These are phyloP conservation scores for Chenopodium formosanum DNA, from an alignment of 148 eudicot species.

Conservation along the genomic window DNA sequence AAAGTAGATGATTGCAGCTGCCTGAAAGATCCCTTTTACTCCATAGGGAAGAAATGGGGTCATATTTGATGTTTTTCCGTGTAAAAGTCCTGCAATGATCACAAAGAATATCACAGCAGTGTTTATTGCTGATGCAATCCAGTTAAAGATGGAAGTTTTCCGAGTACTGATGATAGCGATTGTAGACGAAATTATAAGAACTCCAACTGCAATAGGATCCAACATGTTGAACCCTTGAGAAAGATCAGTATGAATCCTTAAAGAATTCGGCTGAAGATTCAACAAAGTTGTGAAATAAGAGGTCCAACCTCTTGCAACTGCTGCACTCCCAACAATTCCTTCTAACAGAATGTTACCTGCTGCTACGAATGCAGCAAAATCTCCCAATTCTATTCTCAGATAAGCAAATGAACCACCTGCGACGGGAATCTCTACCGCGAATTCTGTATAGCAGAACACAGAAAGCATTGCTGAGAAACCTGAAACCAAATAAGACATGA, in stretches of 20 bases:
- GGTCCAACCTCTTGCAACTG: constrained; percentile 70
- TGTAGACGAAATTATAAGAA: constrained; percentile 27
- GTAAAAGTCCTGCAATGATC: constrained; percentile 55
- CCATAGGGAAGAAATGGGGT: constrained; percentile 55
- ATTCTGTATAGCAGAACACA: constrained; percentile 81
- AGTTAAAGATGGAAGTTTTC: constrained; percentile 51
- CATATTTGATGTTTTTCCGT: constrained; percentile 42
- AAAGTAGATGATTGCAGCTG: constrained; percentile 62
- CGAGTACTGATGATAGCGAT: constrained; percentile 52
- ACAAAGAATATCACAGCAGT: constrained; percentile 47
- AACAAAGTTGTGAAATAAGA: constrained; percentile 64
- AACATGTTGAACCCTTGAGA: constrained; percentile 45
- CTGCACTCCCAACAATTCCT: constrained; percentile 54
- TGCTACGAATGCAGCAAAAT: constrained; percentile 61
- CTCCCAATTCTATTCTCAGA: constrained; percentile 69
- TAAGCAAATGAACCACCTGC: constrained; percentile 62
- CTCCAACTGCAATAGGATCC: constrained; percentile 64
- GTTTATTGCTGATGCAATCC: constrained; percentile 54
- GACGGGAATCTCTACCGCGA: constrained; percentile 75
- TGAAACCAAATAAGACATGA: constrained; percentile 55
- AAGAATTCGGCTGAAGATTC: constrained; percentile 44
- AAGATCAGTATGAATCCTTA: constrained; percentile 45
- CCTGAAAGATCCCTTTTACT: constrained; percentile 55
- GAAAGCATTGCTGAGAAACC: constrained; percentile 84
- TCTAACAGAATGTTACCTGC: constrained; percentile 71